These are phyloP conservation scores for Myrica gale DNA, from an alignment of 306 rosid species.

Conservation along the genomic window DNA sequence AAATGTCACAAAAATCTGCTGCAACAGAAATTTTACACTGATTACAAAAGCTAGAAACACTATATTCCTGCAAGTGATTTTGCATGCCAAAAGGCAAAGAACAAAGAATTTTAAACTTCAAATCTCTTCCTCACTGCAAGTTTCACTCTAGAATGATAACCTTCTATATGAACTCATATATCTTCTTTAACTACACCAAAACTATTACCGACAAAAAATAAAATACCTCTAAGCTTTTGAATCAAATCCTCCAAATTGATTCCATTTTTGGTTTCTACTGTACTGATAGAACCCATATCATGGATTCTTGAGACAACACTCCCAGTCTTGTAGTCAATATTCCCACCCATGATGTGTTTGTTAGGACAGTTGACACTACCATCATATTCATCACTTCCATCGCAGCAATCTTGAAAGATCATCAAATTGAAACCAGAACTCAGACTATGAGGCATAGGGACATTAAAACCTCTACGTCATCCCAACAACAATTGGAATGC, in stretches of 20 bases:
- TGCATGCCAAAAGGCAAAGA: neutral
- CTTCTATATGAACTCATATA: conserved; percentile 2
- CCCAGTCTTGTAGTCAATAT: conserved; percentile 41
- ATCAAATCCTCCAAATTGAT: conserved; percentile 52
- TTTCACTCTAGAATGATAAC: neutral
- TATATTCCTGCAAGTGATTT: neutral
- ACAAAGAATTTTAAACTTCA: neutral
- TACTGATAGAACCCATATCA: conserved; percentile 20
- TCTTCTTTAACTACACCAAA: conserved; percentile 15
- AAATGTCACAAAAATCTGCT: neutral
- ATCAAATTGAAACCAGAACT: conserved; percentile 22
- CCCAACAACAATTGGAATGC: neutral
- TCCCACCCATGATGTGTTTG: conserved; percentile 80
- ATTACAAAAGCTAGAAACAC: neutral
- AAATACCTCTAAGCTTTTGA: conserved; percentile 46
- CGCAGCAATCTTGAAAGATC: conserved; percentile 74
- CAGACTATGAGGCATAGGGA: conserved; percentile 14
- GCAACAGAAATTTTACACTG: neutral
- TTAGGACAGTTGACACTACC: conserved; percentile 59
- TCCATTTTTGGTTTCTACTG: conserved; percentile 37
- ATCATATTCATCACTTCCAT: conserved; percentile 86
- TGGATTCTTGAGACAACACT: conserved; percentile 31
- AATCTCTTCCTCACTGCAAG: neutral
- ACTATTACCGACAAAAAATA: neutral
- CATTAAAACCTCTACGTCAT: neutral